A percentile compares a stretch with the other conserved stretches of the same genome.
phyloP scores from a whole-genome alignment of 306 rosid genomes.

The Prunus padus region DNA sequence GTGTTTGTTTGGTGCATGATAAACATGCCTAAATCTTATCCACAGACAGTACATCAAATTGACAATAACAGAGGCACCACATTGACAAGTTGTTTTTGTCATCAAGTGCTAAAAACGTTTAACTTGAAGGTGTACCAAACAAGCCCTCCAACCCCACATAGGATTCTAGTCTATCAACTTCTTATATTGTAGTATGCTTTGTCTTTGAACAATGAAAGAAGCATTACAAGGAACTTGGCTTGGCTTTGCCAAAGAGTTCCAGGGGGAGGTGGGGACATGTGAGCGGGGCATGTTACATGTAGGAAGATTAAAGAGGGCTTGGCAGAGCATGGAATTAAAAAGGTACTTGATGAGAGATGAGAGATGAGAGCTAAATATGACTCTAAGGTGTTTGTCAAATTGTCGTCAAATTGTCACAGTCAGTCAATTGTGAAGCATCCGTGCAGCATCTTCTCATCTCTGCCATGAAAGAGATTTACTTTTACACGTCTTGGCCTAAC shows the following conservation, averaged over 20 bases:
- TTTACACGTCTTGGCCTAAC: slow-evolving; percentile 28
- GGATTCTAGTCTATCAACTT: slow-evolving; percentile 59
- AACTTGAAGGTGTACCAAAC: slow-evolving; percentile 36
- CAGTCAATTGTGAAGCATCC: slow-evolving; percentile 44
- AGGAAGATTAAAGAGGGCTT: slow-evolving; percentile 38
- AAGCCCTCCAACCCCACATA: slow-evolving; percentile 56
- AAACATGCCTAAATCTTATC: slow-evolving; percentile 44
- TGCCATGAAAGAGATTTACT: slow-evolving; percentile 37
- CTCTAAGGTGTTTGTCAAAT: slow-evolving; percentile 21
- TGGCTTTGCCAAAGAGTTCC: slow-evolving; percentile 32
- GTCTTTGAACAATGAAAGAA: slow-evolving; percentile 41
- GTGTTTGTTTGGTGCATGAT: slow-evolving; percentile 23
- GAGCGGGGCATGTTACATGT: slow-evolving; percentile 41
- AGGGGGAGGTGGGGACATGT: slow-evolving; percentile 37
- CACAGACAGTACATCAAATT: slow-evolving; percentile 10
- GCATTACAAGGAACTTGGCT: slow-evolving; percentile 42
- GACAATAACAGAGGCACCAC: background rate
- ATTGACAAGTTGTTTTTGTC: slow-evolving; percentile 30
- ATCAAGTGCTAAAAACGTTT: slow-evolving; percentile 25
- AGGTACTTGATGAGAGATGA: slow-evolving; percentile 12
- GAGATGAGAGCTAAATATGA: slow-evolving; percentile 3
- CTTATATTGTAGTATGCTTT: slow-evolving; percentile 17
- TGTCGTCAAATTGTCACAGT: slow-evolving; percentile 27
- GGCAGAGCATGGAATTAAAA: slow-evolving; percentile 26
- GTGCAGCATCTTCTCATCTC: slow-evolving; percentile 29